These are phyloP conservation scores for Triangularia verruculosa DNA, from an alignment of 2,329 filamentous ascomycete genomes.

Conservation along the genomic window DNA sequence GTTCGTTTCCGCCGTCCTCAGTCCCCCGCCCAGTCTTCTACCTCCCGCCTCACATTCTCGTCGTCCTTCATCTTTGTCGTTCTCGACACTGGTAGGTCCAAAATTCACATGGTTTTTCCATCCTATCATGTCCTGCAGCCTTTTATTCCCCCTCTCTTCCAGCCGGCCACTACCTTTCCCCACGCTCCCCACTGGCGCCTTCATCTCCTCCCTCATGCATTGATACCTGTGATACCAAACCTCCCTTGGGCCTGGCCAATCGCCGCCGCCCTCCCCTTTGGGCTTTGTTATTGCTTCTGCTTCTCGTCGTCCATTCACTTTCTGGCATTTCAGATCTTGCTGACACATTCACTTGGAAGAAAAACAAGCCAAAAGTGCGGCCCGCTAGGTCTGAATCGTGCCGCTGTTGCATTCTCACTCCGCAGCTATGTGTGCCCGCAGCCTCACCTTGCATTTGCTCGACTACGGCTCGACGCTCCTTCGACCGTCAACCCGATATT, in stretches of 20 bases:
- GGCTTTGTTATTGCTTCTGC: slow-evolving; percentile 21
- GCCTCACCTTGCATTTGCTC: slow-evolving; percentile 20
- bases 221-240: slow-evolving; percentile 30
- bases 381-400: slow-evolving; percentile 15
- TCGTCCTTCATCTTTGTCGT: not conserved
- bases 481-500: slow-evolving; percentile 3
- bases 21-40: not conserved
- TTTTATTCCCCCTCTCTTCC: not conserved
- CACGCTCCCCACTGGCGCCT: slow-evolving; percentile 19
- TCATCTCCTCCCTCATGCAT: slow-evolving; percentile 26
- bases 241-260: slow-evolving; percentile 20
- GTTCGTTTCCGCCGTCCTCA: not conserved
- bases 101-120: slow-evolving; percentile 3
- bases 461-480: not conserved
- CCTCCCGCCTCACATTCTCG: slow-evolving; percentile 5
- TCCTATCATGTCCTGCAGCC: slow-evolving; percentile 7
- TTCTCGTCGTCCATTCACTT: slow-evolving; percentile 11
- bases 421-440: slow-evolving; percentile 8
- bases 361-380: slow-evolving; percentile 10
- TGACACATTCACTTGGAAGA: slow-evolving; percentile 9
- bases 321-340: slow-evolving; percentile 8
- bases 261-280: slow-evolving; percentile 4
- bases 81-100: not conserved
- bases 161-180: slow-evolving; percentile 13
- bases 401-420: slow-evolving; percentile 25